A percentile compares a stretch with the other conserved stretches of the same genome.
Conservation (phyloP, 345 rosid genomes). For the Lagerstroemia speciosa region DNA sequence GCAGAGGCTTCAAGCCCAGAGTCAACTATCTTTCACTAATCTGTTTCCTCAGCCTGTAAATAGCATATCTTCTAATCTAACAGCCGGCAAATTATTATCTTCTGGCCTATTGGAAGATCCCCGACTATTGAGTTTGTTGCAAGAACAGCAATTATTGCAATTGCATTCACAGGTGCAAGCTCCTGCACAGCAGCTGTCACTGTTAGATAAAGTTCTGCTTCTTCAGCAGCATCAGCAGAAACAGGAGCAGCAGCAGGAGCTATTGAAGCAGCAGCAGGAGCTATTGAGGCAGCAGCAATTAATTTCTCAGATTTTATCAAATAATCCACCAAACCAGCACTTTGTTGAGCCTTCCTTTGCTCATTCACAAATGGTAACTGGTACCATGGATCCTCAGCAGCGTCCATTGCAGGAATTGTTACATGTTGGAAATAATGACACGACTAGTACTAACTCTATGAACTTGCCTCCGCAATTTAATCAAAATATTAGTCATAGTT, state of each 20-base stretch:
- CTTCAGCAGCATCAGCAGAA: constrained; percentile 79
- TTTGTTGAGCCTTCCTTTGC: constrained; percentile 54
- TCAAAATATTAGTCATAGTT: constrained; percentile 26
- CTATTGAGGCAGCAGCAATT: constrained; percentile 67
- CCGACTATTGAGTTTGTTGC: constrained; percentile 62
- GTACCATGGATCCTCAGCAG: constrained; percentile 43
- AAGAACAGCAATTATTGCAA: constrained; percentile 69
- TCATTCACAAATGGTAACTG: constrained; percentile 37
- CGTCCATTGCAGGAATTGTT: constrained; percentile 45
- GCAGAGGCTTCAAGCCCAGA: constrained; percentile 45
- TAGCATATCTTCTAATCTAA: constrained; percentile 36
- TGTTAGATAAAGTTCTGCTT: constrained; percentile 58
- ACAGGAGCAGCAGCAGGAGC: constrained; percentile 78
- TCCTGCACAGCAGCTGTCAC: constrained; percentile 56
- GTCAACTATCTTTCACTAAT: constrained; percentile 43
- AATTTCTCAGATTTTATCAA: constrained; percentile 65
- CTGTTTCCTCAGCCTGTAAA: constrained; percentile 62
- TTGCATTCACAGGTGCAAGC: constrained; percentile 54
- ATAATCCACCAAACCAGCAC: constrained; percentile 47
- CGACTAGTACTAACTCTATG: constrained; percentile 22
- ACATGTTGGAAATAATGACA: constrained; percentile 50
- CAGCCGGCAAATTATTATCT: constrained; percentile 42
- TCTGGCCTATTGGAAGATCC: constrained; percentile 64
- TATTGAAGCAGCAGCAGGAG: constrained; percentile 76
- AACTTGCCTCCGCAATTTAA: constrained; percentile 34